Conservation (phyloP, 352 stramenopile species). For the Phytophthora meadii region DNA sequence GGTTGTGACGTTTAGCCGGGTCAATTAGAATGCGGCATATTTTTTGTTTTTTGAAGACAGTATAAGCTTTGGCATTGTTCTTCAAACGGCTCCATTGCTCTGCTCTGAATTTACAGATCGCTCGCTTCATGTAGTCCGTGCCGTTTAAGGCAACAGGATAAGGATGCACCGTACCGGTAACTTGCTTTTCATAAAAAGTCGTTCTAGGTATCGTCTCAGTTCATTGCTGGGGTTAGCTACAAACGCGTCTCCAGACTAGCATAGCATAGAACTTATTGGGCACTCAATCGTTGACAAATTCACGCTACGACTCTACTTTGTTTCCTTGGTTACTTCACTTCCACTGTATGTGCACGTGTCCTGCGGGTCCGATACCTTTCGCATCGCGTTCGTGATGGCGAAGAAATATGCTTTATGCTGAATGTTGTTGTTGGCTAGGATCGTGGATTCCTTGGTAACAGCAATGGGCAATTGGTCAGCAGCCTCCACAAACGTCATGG, state of each 20-base stretch:
- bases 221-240: not conserved
- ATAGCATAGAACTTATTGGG: no score
- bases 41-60: no score
- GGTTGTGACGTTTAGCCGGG: no score
- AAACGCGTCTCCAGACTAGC: not conserved
- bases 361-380: constrained; percentile 28
- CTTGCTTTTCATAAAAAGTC: not conserved
- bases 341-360: constrained; percentile 22
- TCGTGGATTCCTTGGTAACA: constrained; percentile 25
- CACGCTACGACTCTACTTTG: constrained; percentile 11
- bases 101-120: no score
- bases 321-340: constrained; percentile 1
- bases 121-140: no score
- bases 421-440: constrained; percentile 30
- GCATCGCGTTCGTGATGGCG: constrained; percentile 19
- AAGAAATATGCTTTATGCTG: constrained; percentile 28
- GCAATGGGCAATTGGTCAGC: constrained; percentile 27
- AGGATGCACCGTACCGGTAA: no score
- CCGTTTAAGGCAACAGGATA: no score
- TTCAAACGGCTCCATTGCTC: no score
- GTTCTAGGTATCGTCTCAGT: not conserved
- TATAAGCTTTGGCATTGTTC: no score
- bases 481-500: constrained; percentile 58
- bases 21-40: no score
- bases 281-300: not conserved